These are phyloP conservation scores for Pyrenochaeta sp. DNA, from an alignment of 2,329 filamentous ascomycete species.

Conservation along the genomic window DNA sequence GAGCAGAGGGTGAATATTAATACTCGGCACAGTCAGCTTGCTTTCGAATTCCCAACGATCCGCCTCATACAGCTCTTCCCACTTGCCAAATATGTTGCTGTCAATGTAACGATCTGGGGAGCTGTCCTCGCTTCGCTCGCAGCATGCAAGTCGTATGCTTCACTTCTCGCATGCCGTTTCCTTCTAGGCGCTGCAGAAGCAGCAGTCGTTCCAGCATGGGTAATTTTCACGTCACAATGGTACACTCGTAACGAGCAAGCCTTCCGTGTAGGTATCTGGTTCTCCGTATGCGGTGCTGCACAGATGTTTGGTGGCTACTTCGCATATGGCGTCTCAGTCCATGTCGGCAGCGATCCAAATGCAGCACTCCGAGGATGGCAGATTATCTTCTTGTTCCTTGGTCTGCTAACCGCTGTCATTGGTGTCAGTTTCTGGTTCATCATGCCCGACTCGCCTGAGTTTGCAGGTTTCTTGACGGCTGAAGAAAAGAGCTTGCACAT, in stretches of 20 bases:
- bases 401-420: conserved; percentile 40
- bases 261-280: conserved; percentile 54
- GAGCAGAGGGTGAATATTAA: conserved; percentile 40
- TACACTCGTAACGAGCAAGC: conserved; percentile 71
- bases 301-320: conserved; percentile 2
- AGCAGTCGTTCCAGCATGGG: conserved; percentile 61
- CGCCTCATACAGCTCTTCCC: conserved; percentile 64
- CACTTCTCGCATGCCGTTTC: conserved; percentile 59
- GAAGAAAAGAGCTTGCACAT: conserved; percentile 39
- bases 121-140: conserved; percentile 59
- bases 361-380: conserved; percentile 68
- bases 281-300: conserved; percentile 48
- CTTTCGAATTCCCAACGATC: conserved; percentile 52
- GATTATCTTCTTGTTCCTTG: conserved; percentile 71
- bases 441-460: neutral
- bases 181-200: conserved; percentile 64
- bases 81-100: conserved; percentile 62
- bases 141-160: conserved; percentile 59
- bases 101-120: conserved; percentile 56
- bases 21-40: conserved; percentile 20
- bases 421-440: conserved; percentile 34
- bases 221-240: conserved; percentile 73
- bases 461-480: conserved; percentile 12
- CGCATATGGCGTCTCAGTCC: neutral
- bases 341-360: conserved; percentile 54